Conservation (phyloP, 2,329 filamentous ascomycete species). For the Drechslerella coelobrocha region DNA sequence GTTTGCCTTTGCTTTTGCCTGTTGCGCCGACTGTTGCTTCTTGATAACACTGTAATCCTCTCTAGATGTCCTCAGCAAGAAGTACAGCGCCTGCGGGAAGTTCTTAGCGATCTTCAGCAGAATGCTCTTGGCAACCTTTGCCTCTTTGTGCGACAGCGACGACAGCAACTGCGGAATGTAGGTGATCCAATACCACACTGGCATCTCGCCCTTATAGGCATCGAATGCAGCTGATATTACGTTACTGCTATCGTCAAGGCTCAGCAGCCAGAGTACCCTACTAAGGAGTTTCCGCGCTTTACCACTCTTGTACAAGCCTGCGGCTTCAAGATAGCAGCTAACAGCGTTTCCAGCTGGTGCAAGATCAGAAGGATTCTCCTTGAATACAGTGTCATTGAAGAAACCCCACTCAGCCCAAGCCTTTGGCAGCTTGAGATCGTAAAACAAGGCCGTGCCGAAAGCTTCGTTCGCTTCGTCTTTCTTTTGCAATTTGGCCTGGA, state of each 20-base stretch:
- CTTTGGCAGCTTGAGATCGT: constrained; percentile 92
- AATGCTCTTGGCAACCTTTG: constrained; percentile 81
- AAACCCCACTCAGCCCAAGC: constrained; percentile 99
- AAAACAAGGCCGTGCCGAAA: constrained; percentile 93
- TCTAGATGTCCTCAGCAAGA: constrained; percentile 87
- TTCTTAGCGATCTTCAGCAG: constrained; percentile 92
- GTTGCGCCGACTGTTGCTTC: constrained; percentile 76
- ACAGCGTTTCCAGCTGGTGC: constrained; percentile 87
- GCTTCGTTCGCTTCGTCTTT: constrained; percentile 91
- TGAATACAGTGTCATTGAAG: constrained; percentile 96
- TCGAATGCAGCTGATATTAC: constrained; percentile 86
- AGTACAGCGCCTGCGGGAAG: constrained; percentile 94
- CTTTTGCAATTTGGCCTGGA: constrained; percentile 89
- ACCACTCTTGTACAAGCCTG: constrained; percentile 93
- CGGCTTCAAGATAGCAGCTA: constrained; percentile 94
- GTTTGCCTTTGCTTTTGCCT: constrained; percentile 68
- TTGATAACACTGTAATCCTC: constrained; percentile 94
- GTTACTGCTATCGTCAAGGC: constrained; percentile 86
- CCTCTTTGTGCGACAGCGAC: constrained; percentile 89
- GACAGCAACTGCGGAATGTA: constrained; percentile 96
- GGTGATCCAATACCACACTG: constrained; percentile 99
- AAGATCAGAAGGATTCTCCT: constrained; percentile 81
- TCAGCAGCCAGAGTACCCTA: constrained; percentile 92
- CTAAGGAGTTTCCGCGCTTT: constrained; percentile 94
- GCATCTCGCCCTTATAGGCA: constrained; percentile 95